Evolutionary conservation across 192 early-diverging fungal species (phyloP), one percentile per base, ranked within the genome.

Genomic region (Backusella mclennaniae): DNA sequence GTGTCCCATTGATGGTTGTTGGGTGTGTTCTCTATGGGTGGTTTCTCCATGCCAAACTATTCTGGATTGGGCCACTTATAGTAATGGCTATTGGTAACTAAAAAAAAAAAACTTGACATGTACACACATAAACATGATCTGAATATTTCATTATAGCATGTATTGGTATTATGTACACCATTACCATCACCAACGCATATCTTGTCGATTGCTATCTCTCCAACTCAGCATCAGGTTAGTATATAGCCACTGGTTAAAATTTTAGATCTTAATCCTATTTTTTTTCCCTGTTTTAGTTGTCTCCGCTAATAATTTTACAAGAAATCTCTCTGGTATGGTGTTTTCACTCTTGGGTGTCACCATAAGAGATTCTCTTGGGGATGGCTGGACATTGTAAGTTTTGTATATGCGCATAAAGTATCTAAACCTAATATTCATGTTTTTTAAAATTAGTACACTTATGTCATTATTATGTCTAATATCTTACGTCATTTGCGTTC

Each of bases 361-460:
- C 1, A 71, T 78, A 19, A 41, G 71, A 46, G 33, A 44, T 15
- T 29, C 44, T 14, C 23, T 78, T n/a, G 77, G 77, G 19, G 71
- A 78, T 63, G 77, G 71, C 8, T 73, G 69, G 69, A 73, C 77
- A 44, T 78, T 68, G 77, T 78, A 78, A 78, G 77, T 75, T 35
- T 33, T 23, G 36, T 38, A 69, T 31, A 29, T n/a, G 29, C 17
- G 14, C 26, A 63, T 35, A 36, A 23, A 21, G n/a, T 21, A 15
- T 67, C 19, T 33, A 19, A 29, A 29, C 38, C 6, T 23, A 26
- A 67, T 56, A 21, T 31, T 21, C 35, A 1, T 67, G 3, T 44
- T 56, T 46, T 41, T 68, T 69, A 21, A 33, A 29, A 23, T 21
- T 52, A 75, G 74, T 35, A 75, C 74, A n/a, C 35, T 75, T 33